Evolutionary conservation across 768 basidiomycete genomes (phyloP), one percentile per base, ranked within the genome.

Genomic region (Psilocybe subaeruginosa): DNA sequence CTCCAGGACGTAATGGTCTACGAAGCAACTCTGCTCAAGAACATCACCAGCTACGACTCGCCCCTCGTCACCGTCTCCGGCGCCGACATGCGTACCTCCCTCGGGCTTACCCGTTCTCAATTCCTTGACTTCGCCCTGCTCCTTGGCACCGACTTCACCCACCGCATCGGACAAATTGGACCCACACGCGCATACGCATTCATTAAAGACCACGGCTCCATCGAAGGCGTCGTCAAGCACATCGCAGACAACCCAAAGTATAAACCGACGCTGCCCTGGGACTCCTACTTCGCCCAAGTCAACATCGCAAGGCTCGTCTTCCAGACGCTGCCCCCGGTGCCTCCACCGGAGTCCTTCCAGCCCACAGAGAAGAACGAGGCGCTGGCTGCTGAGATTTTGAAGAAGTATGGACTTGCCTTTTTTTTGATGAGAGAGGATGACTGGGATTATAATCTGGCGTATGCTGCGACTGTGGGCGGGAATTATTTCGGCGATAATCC

Each of bases 111-210:
- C 64, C 81, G 80, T 7, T 68, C 78, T 0, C 71, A 84, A 53
- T 95, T 84, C 73, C 72, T 97, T 66, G 95, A 97, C 74, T 95
- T 97, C 73, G 88, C 86, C 0, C 84, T 97, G 54, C 80, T 97
- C 5, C 82, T 95, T 8, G 95, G 95, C 9, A 97, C 95, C 2
- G 95, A 97, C 73, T 96, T 97, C 67, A 89, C 92, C 0, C 85
- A 89, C 49, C 86, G 95, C 4, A 91, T 97, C 60, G 90, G 85
- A 58, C 87, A 89, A 61, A 78, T 97, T 1, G 95, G 95, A 0
- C 94, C 95, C 1, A 69, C 77, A 0, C 87, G 87, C 2, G 93
- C 93, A 1, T 85, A 93, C 67, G 87, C 86, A 66, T 85, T 91
- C 64, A 92, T 97, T 54, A 82, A 81, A 53, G 77, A 84, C 64